Percentiles rank a stretch among this genome's conserved stretches.
These are phyloP conservation scores for Gryganskiella cystojenkinii DNA, from an alignment of 192 early-diverging fungal genomes.

Conservation along the genomic window DNA sequence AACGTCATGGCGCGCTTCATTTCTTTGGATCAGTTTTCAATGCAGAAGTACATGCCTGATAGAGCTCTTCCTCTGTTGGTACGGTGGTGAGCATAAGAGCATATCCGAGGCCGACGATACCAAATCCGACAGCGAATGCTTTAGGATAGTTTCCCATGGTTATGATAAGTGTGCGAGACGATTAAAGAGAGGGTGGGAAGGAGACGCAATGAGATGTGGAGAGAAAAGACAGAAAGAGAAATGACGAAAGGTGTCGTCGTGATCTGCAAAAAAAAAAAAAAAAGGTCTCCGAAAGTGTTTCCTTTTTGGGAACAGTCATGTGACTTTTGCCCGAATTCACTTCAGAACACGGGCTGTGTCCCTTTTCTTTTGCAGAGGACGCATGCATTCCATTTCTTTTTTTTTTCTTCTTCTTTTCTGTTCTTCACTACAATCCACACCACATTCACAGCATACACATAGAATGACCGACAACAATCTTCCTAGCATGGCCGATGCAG, in stretches of 20 bases:
- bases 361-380: neutral
- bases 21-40: too few species aligned
- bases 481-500: conserved; percentile 47
- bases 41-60: conserved; percentile 37
- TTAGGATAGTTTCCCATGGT: conserved; percentile 59
- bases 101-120: conserved; percentile 58
- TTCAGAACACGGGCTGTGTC: neutral
- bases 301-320: neutral
- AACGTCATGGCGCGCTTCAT: neutral
- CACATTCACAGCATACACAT: neutral
- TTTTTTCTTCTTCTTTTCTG: neutral
- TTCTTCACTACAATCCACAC: too few species aligned
- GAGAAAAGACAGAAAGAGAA: neutral
- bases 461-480: conserved; percentile 43
- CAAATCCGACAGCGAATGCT: conserved; percentile 52
- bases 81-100: conserved; percentile 63
- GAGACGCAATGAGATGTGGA: neutral
- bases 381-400: neutral
- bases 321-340: neutral
- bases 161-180: neutral
- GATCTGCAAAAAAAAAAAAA: conserved; percentile 16
- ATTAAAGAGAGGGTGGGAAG: neutral
- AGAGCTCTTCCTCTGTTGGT: conserved; percentile 57
- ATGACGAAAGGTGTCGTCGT: neutral
- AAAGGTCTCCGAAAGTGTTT: neutral